Base-by-base conservation (phyloP, 345 rosid genomes). In the Turnera subulata region DNA sequence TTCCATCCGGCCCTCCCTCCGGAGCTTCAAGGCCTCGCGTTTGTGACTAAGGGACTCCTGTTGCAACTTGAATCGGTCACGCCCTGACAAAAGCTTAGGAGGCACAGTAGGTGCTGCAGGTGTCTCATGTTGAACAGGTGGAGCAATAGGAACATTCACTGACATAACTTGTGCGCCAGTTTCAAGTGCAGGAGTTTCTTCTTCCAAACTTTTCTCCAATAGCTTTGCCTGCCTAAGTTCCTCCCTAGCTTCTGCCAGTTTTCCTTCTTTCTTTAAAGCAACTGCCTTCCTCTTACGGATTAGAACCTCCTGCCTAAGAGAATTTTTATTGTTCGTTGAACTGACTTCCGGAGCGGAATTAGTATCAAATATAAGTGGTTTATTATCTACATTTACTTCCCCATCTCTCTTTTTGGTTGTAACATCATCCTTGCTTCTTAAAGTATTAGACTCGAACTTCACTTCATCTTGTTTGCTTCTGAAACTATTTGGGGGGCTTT, bases 1-100 rank as follows among this genome's bases (percentile, higher is more conserved):
- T 65, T 76, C 74, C 65, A 69, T 64, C 43, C 76, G 76, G 59
- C 96, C 97, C 76, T 69, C 96, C 53, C 83, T 88, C 2, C 95
- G 74, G 60, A 89, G 79, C 71, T 86, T 92, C 78, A 92, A 72
- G 53, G 95, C 98, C 74, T 76, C 85, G 12, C 93, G 88, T 67
- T 92, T 89, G 70, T 86, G 98, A 54, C 80, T 56, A 10, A 89
- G 81, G 40, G 98, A 89, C 64, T 92, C 83, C 70, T 89, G 95
- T 52, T 92, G 98, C 67, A 92, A 47, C 72, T 84, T 92, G 64
- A 84, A 86, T 47, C 96, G 93, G 63, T 84, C 96, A 48, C 91
- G 93, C 24, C 86, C 53, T 32, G 98, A 81, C 70, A 83, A 59
- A 50, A 85, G 76, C 63, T 83, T 89, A 46, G 78, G 68, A 72